Evolutionary conservation across 441 rosid species (phyloP).

Genomic region (Manihot esculenta): DNA sequence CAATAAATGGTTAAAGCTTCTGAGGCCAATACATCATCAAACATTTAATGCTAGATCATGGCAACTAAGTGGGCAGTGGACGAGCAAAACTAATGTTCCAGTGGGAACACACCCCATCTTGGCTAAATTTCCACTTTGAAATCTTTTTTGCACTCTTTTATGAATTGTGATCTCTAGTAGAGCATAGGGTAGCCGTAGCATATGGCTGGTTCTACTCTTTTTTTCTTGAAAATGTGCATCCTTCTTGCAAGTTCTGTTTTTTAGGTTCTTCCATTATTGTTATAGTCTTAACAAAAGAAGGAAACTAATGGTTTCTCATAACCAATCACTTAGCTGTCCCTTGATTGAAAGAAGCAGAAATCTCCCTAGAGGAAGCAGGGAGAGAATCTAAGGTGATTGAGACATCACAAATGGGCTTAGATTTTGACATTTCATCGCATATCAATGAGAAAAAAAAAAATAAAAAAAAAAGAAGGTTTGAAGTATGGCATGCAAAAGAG

Average conservation of each 20-base stretch:
- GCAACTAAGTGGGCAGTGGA: background rate
- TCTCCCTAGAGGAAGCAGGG: conserved; percentile 36
- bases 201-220: background rate
- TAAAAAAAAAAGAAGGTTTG: background rate
- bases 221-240: background rate
- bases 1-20: conserved; percentile 17
- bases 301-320: conserved; percentile 10
- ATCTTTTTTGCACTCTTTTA: conserved; percentile 11
- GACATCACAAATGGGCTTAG: conserved; percentile 39
- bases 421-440: conserved; percentile 40
- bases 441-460: conserved; percentile 16
- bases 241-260: background rate
- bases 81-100: conserved; percentile 7
- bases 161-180: conserved; percentile 13
- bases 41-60: conserved; percentile 11
- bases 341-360: conserved; percentile 12
- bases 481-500: conserved; percentile 16
- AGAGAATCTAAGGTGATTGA: conserved; percentile 42
- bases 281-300: conserved; percentile 20
- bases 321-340: conserved; percentile 24
- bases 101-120: conserved; percentile 11
- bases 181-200: conserved; percentile 16
- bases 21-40: background rate
- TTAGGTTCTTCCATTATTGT: background rate
- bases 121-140: conserved; percentile 1